phyloP scores from a whole-genome alignment of 768 basidiomycete genomes.

The Macrolepiota dolichaula region DNA sequence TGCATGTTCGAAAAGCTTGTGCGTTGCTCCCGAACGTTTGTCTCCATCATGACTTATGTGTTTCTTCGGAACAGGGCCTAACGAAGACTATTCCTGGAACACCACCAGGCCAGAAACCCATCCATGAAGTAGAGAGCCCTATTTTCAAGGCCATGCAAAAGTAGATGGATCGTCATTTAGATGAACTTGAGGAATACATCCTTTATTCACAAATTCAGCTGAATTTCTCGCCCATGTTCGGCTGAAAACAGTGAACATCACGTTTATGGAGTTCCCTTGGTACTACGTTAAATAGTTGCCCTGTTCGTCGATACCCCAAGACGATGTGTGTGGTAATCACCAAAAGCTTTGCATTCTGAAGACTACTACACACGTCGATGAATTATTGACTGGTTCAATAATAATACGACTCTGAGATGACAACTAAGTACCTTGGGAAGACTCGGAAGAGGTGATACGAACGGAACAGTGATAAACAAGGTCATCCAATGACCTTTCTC shows the following conservation, averaged over 20 bases:
- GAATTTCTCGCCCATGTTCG: not conserved
- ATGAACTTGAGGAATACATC: conserved; percentile 1
- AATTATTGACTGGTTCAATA: not conserved
- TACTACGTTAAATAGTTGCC: not conserved
- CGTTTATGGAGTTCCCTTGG: not conserved
- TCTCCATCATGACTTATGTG: not conserved
- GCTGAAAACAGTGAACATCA: not conserved
- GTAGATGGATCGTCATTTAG: conserved; percentile 27
- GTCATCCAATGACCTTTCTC: conserved; percentile 9
- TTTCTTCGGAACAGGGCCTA: conserved; percentile 60
- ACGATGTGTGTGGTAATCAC: not conserved
- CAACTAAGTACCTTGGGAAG: not conserved
- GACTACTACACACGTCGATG: not conserved
- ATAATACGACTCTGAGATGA: not conserved
- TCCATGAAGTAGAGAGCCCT: conserved; percentile 87
- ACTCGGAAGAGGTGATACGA: not conserved
- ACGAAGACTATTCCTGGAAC: conserved; percentile 89
- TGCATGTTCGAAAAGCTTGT: conserved; percentile 98
- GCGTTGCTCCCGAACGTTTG: conserved; percentile 27
- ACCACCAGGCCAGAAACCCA: conserved; percentile 73
- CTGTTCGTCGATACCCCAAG: not conserved
- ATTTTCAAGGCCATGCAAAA: conserved; percentile 85
- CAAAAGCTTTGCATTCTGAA: not conserved
- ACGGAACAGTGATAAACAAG: not conserved
- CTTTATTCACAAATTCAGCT: not conserved